phyloP scores from a whole-genome alignment of 805 yeast genomes.

The Hanseniaspora osmophila region DNA sequence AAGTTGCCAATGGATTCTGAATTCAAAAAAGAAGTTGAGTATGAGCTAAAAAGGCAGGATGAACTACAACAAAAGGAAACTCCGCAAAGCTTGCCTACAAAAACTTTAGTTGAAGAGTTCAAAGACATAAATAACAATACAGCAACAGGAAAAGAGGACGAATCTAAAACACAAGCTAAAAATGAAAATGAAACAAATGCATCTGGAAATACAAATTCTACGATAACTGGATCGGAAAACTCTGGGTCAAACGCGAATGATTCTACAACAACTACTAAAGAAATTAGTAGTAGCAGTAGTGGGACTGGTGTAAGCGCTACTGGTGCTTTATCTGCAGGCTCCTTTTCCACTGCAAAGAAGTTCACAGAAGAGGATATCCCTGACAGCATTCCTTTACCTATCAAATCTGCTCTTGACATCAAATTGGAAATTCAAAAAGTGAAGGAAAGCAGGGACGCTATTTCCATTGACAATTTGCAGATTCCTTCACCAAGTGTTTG shows the following conservation, averaged over 20 bases:
- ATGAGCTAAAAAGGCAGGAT: conserved; percentile 70
- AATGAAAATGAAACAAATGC: conserved; percentile 9
- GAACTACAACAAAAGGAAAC: conserved; percentile 24
- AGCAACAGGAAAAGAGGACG: conserved; percentile 9
- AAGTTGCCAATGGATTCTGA: conserved; percentile 78
- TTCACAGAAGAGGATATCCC: conserved; percentile 27
- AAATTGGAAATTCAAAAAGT: conserved; percentile 66
- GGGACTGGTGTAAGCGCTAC: conserved; percentile 1
- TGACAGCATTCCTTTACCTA: conserved; percentile 65
- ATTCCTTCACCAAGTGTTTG: conserved; percentile 87
- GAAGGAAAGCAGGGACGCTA: conserved; percentile 67
- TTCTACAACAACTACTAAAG: neutral
- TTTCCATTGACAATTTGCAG: conserved; percentile 53
- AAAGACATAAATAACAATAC: conserved; percentile 40
- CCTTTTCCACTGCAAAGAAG: conserved; percentile 3
- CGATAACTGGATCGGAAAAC: neutral
- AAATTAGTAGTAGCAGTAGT: too few species aligned
- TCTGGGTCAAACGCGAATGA: conserved; percentile 7
- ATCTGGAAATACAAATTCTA: too few species aligned
- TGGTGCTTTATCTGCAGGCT: conserved; percentile 1
- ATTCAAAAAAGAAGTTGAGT: conserved; percentile 67
- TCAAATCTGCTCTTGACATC: conserved; percentile 65
- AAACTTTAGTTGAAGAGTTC: conserved; percentile 50
- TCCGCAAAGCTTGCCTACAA: conserved; percentile 27
- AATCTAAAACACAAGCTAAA: conserved; percentile 11